phyloP scores from a whole-genome alignment of 345 rosid genomes.

The Eucalyptus globulus region DNA sequence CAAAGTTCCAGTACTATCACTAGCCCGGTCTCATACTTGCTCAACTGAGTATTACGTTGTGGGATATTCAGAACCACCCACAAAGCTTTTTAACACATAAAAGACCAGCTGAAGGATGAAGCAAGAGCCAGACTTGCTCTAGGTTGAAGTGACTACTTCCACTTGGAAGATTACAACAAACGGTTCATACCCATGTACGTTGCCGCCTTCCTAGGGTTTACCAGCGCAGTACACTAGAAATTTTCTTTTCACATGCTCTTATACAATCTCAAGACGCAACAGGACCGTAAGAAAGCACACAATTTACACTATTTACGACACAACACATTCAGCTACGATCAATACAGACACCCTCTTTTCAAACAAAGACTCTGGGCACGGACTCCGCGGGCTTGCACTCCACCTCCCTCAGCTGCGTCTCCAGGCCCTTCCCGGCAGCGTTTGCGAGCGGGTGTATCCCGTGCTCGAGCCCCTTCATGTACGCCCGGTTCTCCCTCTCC shows the following conservation, averaged over 20 bases:
- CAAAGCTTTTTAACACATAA: neutral
- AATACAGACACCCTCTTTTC: neutral
- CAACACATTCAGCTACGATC: neutral
- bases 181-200: neutral
- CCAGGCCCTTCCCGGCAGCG: slow-evolving; percentile 50
- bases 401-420: slow-evolving; percentile 38
- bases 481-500: slow-evolving; percentile 37
- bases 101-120: neutral
- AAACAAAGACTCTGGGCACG: slow-evolving; percentile 47
- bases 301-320: neutral
- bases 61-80: neutral
- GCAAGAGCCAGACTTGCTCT: neutral
- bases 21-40: neutral
- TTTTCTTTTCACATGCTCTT: neutral
- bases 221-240: neutral
- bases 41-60: neutral
- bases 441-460: slow-evolving; percentile 71
- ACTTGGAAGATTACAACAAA: neutral
- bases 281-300: neutral
- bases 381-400: slow-evolving; percentile 34
- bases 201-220: neutral
- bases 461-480: slow-evolving; percentile 47
- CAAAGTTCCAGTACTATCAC: neutral
- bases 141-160: neutral
- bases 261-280: neutral